Conservation (phyloP, 164 flowering plant species). For the Nymphaea thermarum region DNA sequence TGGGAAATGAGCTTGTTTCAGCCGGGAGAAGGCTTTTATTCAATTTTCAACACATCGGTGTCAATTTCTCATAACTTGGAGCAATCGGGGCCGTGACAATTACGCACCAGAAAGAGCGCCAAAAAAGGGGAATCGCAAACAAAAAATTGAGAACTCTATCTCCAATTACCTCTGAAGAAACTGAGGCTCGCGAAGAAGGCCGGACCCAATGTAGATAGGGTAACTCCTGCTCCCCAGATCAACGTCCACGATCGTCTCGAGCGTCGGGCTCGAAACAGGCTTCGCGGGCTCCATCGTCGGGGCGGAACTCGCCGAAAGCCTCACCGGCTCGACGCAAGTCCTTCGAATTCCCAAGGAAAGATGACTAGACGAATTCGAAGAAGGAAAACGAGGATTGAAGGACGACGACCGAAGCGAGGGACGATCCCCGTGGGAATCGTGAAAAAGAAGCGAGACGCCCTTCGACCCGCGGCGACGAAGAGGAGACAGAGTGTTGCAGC, state of each 20-base stretch:
- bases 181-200: slow-evolving; percentile 65
- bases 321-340: background rate
- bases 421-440: background rate
- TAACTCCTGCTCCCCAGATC: slow-evolving; percentile 65
- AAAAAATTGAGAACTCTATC: background rate
- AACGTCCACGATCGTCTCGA: slow-evolving; percentile 68
- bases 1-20: background rate
- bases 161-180: slow-evolving; percentile 69
- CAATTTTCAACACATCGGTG: background rate
- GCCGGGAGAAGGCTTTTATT: background rate
- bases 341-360: background rate
- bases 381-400: background rate
- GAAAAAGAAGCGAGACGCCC: background rate
- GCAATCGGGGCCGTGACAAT: background rate
- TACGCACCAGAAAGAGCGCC: background rate
- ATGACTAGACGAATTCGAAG: too few relatives aligned
- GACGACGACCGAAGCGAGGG: background rate
- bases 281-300: slow-evolving; percentile 41
- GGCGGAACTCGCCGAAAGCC: slow-evolving; percentile 34
- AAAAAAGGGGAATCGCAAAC: background rate
- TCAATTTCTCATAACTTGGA: background rate
- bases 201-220: slow-evolving; percentile 94
- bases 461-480: background rate
- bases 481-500: background rate
- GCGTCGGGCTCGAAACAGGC: slow-evolving; percentile 13